These are phyloP conservation scores for Albugo laibachii DNA, from an alignment of 352 stramenopile species.

Conservation along the genomic window DNA sequence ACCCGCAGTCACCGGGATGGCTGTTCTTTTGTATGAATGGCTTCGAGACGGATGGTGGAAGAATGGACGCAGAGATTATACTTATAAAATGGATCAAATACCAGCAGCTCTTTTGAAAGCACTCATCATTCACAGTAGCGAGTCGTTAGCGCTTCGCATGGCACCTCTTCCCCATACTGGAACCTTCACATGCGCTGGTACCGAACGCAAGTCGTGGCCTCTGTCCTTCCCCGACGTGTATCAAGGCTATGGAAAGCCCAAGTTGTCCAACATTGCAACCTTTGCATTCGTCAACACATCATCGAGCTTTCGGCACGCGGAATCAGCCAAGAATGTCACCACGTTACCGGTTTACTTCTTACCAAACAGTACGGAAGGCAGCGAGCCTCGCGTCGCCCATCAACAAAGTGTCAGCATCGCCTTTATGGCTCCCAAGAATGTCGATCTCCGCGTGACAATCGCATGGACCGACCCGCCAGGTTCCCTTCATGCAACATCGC, in stretches of 20 bases:
- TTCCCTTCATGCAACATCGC: conserved; percentile 28
- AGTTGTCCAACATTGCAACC: conserved; percentile 58
- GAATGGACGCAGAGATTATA: conserved; percentile 23
- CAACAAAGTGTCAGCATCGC: conserved; percentile 38
- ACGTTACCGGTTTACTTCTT: conserved; percentile 30
- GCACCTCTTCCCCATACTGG: conserved; percentile 8
- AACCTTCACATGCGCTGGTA: conserved; percentile 20
- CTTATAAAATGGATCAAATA: conserved; percentile 30
- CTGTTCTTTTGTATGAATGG: conserved; percentile 58
- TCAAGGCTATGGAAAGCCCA: conserved; percentile 65
- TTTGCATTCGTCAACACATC: conserved; percentile 9
- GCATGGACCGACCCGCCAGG: conserved; percentile 65
- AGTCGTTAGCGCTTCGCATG: conserved; percentile 28
- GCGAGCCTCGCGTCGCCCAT: conserved; percentile 29
- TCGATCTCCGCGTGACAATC: conserved; percentile 46
- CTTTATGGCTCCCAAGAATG: conserved; percentile 36
- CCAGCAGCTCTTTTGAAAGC: conserved; percentile 59
- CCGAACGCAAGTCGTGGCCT: conserved; percentile 13
- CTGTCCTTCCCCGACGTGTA: conserved; percentile 51
- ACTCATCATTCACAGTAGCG: conserved; percentile 59
- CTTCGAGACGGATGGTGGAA: conserved; percentile 68
- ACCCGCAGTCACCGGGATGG: conserved; percentile 47
- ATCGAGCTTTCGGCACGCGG: too few species aligned
- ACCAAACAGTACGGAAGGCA: conserved; percentile 44
- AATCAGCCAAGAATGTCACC: conserved; percentile 5